Conservation (phyloP, 2,329 filamentous ascomycete species). For the Talaromyces sp. region DNA sequence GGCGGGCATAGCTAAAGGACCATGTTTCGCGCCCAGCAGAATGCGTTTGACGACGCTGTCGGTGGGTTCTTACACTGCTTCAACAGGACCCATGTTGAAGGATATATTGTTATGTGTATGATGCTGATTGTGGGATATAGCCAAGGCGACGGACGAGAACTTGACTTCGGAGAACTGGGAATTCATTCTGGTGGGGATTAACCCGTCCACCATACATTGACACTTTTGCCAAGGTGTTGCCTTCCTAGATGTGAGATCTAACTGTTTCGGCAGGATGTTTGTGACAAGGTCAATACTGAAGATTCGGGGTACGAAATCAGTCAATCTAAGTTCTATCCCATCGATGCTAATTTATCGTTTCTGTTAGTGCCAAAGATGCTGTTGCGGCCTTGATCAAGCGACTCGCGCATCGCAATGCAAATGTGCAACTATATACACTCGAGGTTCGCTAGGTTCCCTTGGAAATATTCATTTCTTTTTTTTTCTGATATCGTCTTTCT, state of each 20-base stretch:
- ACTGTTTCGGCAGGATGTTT: conserved; percentile 49
- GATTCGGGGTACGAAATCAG: conserved; percentile 41
- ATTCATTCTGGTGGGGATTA: conserved; percentile 55
- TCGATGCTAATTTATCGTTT: conserved; percentile 12
- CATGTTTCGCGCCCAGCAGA: conserved; percentile 61
- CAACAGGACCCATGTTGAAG: neutral
- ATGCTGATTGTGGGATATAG: conserved; percentile 33
- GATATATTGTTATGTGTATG: neutral
- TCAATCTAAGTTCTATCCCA: conserved; percentile 9
- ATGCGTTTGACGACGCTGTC: conserved; percentile 67
- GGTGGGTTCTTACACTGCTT: conserved; percentile 43
- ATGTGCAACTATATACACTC: conserved; percentile 91
- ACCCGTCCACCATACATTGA: neutral
- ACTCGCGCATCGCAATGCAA: conserved; percentile 87
- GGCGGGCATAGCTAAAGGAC: conserved; percentile 14
- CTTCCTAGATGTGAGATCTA: neutral
- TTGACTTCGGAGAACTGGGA: conserved; percentile 82
- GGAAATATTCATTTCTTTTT: too few species aligned
- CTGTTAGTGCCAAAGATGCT: conserved; percentile 66
- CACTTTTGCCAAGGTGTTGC: neutral
- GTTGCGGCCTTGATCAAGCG: conserved; percentile 88
- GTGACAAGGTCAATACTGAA: conserved; percentile 53
- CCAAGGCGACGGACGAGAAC: conserved; percentile 94
- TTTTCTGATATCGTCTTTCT: neutral
- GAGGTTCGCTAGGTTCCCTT: conserved; percentile 52